Evolutionary conservation across 2,329 filamentous ascomycete species (phyloP).

Genomic region (Aureobasidium sp.): DNA sequence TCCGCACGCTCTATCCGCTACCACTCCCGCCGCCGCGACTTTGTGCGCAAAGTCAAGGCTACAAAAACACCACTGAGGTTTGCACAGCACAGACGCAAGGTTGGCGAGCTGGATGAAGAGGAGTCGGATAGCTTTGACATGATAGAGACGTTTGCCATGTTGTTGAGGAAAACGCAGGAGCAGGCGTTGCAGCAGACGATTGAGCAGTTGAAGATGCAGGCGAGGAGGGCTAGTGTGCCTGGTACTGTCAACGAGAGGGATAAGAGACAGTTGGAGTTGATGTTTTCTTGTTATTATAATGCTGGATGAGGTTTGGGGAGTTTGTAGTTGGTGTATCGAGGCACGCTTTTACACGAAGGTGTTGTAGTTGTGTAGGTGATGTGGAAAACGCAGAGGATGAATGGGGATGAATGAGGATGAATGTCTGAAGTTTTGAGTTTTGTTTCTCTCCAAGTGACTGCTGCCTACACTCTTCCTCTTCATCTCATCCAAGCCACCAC

Average conservation of each 20-base stretch:
- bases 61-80: conserved; percentile 33
- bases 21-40: conserved; percentile 31
- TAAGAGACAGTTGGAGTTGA: not conserved
- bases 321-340: not conserved
- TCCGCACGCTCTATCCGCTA: conserved; percentile 30
- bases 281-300: conserved; percentile 9
- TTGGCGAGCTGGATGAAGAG: conserved; percentile 27
- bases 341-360: not conserved
- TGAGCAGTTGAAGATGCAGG: not conserved
- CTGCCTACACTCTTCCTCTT: no score
- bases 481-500: no score
- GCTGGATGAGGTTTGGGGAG: not conserved
- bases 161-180: not conserved
- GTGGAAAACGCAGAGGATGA: no score
- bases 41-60: conserved; percentile 34
- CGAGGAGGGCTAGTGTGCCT: not conserved
- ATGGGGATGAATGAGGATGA: no score
- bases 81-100: conserved; percentile 28
- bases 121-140: conserved; percentile 31
- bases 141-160: conserved; percentile 16
- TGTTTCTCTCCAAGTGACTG: no score
- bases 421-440: no score
- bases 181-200: not conserved
- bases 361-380: no score
- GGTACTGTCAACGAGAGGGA: not conserved